Evolutionary conservation across 75 land plant genomes (phyloP), one percentile per base, ranked within the genome.

Genomic region (Chamaecyparis obtusa): DNA sequence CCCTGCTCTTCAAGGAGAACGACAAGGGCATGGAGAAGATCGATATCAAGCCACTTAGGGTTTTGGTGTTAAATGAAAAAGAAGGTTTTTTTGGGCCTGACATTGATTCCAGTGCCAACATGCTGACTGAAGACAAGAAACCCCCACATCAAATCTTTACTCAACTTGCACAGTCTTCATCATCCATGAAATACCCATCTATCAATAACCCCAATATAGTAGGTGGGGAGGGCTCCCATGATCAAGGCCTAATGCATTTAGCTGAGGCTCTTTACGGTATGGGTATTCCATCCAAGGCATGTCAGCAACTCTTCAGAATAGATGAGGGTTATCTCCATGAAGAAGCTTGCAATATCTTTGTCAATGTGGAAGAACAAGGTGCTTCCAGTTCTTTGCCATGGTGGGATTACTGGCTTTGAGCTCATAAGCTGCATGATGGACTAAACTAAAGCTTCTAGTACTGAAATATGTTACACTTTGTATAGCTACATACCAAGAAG

Each of bases 401-500:
- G 83, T 81, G 83, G 83, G 83, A 81, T 13, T 81, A 81, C 51
- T 81, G 83, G 83, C 83, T 46, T 81, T 81, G 83, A 81, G 32
- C 19, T 41, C 82, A 41, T 79, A 9, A 39, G 46, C 82, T 79
- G 82, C 44, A 39, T 27, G n/a, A 24, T 43, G 48, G 44, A 46
- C 82, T 43, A 39, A 43, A 79, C 24, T 13, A 39, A 10, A 24
- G 83, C 32, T 44, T 36, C 15, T 81, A 81, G 30, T 81, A 81
- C 51, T 81, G 32, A 24, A 80, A 27, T 81, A 81, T 81, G 49
- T 81, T 81, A 32, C 83, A 43, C 83, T 81, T n/a, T 43, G 16
- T 24, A 24, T 81, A 81, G 49, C n/a, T 81, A 81, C 13, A 81
- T 81, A 64, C 36, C 33, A 46, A 41, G 48, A 46, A 81, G 83